A percentile compares a stretch with the other conserved stretches of the same genome.
phyloP scores from a whole-genome alignment of 768 basidiomycete species.

The Mycena crocata region DNA sequence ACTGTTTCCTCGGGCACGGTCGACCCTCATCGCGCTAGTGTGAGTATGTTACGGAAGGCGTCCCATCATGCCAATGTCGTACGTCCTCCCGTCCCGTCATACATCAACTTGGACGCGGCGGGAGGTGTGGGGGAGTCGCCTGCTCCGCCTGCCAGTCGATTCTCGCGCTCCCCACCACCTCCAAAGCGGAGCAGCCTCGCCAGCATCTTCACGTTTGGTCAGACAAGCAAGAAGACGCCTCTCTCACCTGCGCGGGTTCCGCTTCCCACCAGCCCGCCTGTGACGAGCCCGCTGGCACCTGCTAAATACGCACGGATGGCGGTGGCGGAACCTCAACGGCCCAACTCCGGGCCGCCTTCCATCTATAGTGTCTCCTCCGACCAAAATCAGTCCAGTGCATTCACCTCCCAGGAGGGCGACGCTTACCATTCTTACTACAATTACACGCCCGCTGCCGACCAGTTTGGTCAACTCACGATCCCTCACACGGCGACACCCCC shows the following conservation, averaged over 20 bases:
- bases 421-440: constrained; percentile 33
- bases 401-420: constrained; percentile 27
- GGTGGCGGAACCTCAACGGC: constrained; percentile 11
- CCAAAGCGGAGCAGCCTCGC: constrained; percentile 63
- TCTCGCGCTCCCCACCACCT: constrained; percentile 39
- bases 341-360: constrained; percentile 24
- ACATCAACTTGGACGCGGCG: constrained; percentile 56
- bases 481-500: constrained; percentile 40
- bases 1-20: constrained; percentile 53
- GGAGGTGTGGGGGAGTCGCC: constrained; percentile 81
- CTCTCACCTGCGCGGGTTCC: constrained; percentile 36
- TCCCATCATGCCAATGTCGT: constrained; percentile 44
- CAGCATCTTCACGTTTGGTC: constrained; percentile 64
- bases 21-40: constrained; percentile 49
- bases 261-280: constrained; percentile 25
- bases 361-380: constrained; percentile 32
- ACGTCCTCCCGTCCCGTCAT: constrained; percentile 52
- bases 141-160: constrained; percentile 48
- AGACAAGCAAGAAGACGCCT: constrained; percentile 38
- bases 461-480: constrained; percentile 24
- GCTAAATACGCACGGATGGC: constrained; percentile 20
- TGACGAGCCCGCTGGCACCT: constrained; percentile 5
- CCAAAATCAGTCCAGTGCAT: constrained; percentile 17
- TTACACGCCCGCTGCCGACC: constrained; percentile 26
- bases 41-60: constrained; percentile 46